Evolutionary conservation across 805 yeast genomes (phyloP), one percentile per base, ranked within the genome.

Genomic region (Scheffersomyces coipomensis): DNA sequence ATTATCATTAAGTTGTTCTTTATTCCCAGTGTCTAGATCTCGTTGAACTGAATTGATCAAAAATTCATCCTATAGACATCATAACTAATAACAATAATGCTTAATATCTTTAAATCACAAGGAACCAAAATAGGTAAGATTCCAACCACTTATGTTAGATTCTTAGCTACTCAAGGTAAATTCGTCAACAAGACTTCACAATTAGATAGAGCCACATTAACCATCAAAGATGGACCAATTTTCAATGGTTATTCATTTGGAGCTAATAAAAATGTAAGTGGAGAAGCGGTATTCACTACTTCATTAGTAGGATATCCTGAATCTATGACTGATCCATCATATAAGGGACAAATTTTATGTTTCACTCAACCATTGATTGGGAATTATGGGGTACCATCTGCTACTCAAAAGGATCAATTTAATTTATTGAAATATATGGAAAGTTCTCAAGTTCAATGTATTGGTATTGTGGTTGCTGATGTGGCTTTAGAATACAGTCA

Each of bases 301-400:
- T 93, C 97, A 6, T 75, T 95, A 64, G 99, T 93, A 10, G 99
- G 99, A 15, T 93, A 93, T 66, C 98, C 99, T 13, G 99, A 93
- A 66, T 87, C 97, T 7, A 89, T 93, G 95, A 93, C 99, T 17
- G 99, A 93, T 65, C 99, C 99, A 27, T 89, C 97, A 5, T 93
- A 93, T 66, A 83, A 82, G 54, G 99, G 99, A 37, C 99, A 93
- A 72, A 93, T 93, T 52, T 79, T 93, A 50, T 95, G 93, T 45
- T 88, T 93, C 69, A 93, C 99, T 6, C 97, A 89, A 66, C 99
- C 99, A 17, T 75, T 93, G 58, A 88, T 93, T 55, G 99, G 99
- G 49, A 93, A 93, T 67, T 93, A 93, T 66, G 99, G 99, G 66
- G 99, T 93, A 24, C 99, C 99, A 19, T 83, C 93, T 1, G 81